Evolutionary conservation across 805 yeast species (phyloP).

Genomic region (Wickerhamomyces strasburgensis): DNA sequence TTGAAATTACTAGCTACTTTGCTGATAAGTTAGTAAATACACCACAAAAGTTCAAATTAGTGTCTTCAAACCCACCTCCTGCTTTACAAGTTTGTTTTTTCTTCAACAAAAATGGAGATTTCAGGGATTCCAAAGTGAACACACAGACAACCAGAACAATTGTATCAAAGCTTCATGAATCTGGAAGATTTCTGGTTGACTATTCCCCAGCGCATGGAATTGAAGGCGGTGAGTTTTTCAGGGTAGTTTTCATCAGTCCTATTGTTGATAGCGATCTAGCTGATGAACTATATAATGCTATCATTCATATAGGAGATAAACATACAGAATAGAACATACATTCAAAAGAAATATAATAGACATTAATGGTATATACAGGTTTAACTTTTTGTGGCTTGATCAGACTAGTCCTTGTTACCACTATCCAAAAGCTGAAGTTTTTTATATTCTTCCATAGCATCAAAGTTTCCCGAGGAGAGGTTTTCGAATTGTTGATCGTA

Average conservation of each 20-base stretch:
- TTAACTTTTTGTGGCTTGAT: background rate
- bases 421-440: constrained; percentile 63
- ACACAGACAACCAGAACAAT: constrained; percentile 58
- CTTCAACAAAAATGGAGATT: constrained; percentile 43
- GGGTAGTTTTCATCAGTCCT: constrained; percentile 81
- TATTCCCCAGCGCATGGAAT: constrained; percentile 67
- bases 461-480: constrained; percentile 73
- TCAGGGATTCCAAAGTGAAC: constrained; percentile 31
- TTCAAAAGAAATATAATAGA: background rate
- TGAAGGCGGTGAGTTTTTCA: constrained; percentile 68
- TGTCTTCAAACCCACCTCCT: constrained; percentile 58
- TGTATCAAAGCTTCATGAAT: constrained; percentile 51
- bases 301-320: constrained; percentile 32
- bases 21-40: constrained; percentile 35
- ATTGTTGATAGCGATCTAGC: constrained; percentile 37
- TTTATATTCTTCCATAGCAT: constrained; percentile 73
- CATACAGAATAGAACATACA: background rate
- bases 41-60: constrained; percentile 45
- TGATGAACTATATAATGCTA: constrained; percentile 39
- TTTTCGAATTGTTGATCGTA: constrained; percentile 85
- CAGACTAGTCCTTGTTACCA: constrained; percentile 32
- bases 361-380: background rate
- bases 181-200: constrained; percentile 70
- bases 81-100: constrained; percentile 84
- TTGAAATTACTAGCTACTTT: constrained; percentile 57